A percentile compares a stretch with the other conserved stretches of the same genome.
Conservation (phyloP, 306 rosid species). For the Heteromeles arbutifolia region DNA sequence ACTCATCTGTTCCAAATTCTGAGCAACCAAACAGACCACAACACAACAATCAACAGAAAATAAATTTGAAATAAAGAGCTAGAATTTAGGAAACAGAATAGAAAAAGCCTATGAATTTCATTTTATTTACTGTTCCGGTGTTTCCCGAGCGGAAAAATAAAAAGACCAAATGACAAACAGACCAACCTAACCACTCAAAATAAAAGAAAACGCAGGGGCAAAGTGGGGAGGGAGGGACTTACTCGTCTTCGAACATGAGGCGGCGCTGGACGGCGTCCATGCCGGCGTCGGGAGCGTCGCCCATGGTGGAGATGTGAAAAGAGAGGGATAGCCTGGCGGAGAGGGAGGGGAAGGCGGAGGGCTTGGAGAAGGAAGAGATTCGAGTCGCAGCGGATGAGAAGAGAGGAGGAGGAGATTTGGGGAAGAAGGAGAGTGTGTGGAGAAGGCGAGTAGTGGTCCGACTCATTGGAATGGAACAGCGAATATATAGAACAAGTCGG, state of each 20-base stretch:
- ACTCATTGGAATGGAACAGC: not conserved
- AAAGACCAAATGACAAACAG: not conserved
- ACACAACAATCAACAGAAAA: not conserved
- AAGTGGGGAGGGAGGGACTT: slow-evolving; percentile 11
- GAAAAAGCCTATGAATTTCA: not conserved
- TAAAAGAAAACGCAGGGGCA: not conserved
- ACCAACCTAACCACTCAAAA: not conserved
- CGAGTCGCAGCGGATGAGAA: not conserved
- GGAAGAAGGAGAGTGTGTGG: not conserved
- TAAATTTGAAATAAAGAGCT: not conserved
- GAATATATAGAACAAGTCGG: not conserved
- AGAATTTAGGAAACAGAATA: not conserved
- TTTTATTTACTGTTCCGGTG: not conserved
- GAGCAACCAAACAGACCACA: not conserved
- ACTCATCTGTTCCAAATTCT: not conserved
- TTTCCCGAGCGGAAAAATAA: not conserved
- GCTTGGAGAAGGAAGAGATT: not conserved
- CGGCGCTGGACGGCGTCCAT: slow-evolving; percentile 99
- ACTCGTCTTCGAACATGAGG: slow-evolving; percentile 98
- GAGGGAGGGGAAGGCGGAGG: not conserved
- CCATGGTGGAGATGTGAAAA: slow-evolving; percentile 40
- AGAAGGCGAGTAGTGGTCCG: not conserved
- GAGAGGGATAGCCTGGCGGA: slow-evolving; percentile 26
- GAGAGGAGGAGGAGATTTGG: not conserved
- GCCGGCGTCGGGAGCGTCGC: slow-evolving; percentile 53